Evolutionary conservation across 2,329 filamentous ascomycete species (phyloP).

Genomic region (Xylariaceae sp.): DNA sequence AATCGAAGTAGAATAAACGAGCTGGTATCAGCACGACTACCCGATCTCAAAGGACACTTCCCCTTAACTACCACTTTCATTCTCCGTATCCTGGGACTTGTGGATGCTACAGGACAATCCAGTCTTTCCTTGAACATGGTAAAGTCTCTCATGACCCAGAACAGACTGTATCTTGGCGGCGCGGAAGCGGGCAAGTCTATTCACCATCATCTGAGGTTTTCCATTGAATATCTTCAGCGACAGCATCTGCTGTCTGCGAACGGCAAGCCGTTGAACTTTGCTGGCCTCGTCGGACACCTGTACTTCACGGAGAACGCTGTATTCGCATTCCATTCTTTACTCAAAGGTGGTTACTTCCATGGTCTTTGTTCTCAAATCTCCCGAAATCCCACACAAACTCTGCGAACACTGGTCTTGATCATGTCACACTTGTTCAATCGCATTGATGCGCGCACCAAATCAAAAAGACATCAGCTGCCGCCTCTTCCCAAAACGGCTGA

Average conservation of each 20-base stretch:
- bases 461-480: slow-evolving; percentile 62
- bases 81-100: slow-evolving; percentile 60
- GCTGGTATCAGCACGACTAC: slow-evolving; percentile 66
- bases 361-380: slow-evolving; percentile 11
- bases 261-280: slow-evolving; percentile 66
- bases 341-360: slow-evolving; percentile 44
- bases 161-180: slow-evolving; percentile 65
- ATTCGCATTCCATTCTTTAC: slow-evolving; percentile 70
- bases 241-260: slow-evolving; percentile 57
- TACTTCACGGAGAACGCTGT: slow-evolving; percentile 72
- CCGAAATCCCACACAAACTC: slow-evolving; percentile 15
- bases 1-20: slow-evolving; percentile 56
- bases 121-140: slow-evolving; percentile 57
- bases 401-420: slow-evolving; percentile 56
- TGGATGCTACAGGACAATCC: slow-evolving; percentile 60
- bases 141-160: slow-evolving; percentile 63
- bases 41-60: slow-evolving; percentile 72
- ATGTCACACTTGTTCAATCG: slow-evolving; percentile 68
- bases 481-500: slow-evolving; percentile 54
- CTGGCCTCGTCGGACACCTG: slow-evolving; percentile 63
- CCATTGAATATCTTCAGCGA: slow-evolving; percentile 70
- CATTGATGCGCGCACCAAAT: slow-evolving; percentile 31
- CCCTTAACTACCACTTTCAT: slow-evolving; percentile 70
- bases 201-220: slow-evolving; percentile 72
- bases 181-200: slow-evolving; percentile 62